Conservation (phyloP, 495 filamentous ascomycete species). For the Alectoria sarmentosa region DNA sequence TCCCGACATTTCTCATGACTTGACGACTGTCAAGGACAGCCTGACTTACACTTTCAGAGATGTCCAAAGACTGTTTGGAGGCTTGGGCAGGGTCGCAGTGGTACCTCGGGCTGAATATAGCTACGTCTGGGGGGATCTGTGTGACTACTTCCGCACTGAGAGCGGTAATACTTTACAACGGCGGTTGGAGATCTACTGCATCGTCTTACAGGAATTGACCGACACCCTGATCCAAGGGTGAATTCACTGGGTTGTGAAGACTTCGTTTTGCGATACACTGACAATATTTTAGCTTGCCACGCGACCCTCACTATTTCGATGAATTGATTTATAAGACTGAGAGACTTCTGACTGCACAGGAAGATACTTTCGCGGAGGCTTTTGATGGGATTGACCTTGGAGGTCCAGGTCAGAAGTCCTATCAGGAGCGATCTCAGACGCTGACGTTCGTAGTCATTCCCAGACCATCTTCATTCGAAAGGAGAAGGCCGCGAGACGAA, state of each 20-base stretch:
- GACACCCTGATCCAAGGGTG: slow-evolving; percentile 40
- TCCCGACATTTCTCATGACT: slow-evolving; percentile 35
- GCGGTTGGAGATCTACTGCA: slow-evolving; percentile 49
- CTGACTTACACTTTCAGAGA: slow-evolving; percentile 48
- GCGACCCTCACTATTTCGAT: slow-evolving; percentile 13
- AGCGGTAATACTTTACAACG: slow-evolving; percentile 41
- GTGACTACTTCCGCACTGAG: slow-evolving; percentile 43
- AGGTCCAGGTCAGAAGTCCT: not conserved
- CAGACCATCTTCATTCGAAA: slow-evolving; percentile 21
- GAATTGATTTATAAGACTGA: slow-evolving; percentile 5
- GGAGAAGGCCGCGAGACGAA: slow-evolving; percentile 1
- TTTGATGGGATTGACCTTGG: not conserved
- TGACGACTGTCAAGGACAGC: slow-evolving; percentile 40
- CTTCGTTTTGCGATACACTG: not conserved
- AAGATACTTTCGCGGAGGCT: not conserved
- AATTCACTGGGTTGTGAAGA: not conserved
- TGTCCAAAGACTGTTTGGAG: slow-evolving; percentile 44
- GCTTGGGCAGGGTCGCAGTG: slow-evolving; percentile 32
- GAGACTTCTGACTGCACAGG: slow-evolving; percentile 7
- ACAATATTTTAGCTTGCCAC: slow-evolving; percentile 2
- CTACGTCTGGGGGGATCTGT: slow-evolving; percentile 47
- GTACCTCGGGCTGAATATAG: slow-evolving; percentile 37
- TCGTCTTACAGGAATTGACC: slow-evolving; percentile 9
- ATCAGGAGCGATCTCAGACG: not conserved
- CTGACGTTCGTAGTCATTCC: slow-evolving; percentile 1